Base-by-base conservation (phyloP, 75 land plant species). In the Pinus tabuliformis region DNA sequence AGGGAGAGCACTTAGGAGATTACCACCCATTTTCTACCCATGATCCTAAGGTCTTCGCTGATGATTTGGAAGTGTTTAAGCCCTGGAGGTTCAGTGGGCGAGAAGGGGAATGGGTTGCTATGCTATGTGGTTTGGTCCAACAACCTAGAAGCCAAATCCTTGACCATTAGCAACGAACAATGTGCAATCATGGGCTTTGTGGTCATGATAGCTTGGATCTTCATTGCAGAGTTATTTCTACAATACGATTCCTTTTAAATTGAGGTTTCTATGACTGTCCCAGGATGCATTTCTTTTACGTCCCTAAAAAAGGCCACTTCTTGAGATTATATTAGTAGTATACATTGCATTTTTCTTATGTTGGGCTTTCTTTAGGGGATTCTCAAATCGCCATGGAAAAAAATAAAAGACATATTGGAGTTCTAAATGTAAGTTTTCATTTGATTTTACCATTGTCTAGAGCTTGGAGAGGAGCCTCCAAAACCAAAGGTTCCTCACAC, bases 161-260 rank as follows among this genome's bases (percentile, higher is more conserved):
- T 94, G 12, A 58, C 82, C 14, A 39, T 81, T 39, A 56, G 56
- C 14, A 93, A 96, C 83, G 93, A 96, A 87, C 97, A 96, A 80
- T 93, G 99, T 79, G 86, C 94, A 0, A 97, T 83, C 13, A 91
- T 90, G 87, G 97, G 93, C 14, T 72, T 79, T 18, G 99, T 93
- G 59, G 71, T 83, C 26, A 61, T 71, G 33, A 88, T 93, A 3
- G 83, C 91, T 12, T 66, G 77, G 11, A 63, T 90, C 58, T 63
- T 91, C 21, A 83, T 96, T 22, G 91, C 97, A 12, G 80, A 85
- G 70, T 5, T 93, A 62, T 91, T 89, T 57, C 73, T 65, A 54
- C 60, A 87, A 59, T 96, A 96, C 75, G 91, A 95, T 59, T 76
- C 61, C 12, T 76, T 78, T 57, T 64, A 78, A 37, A 81, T 52